Conservation (phyloP, 23 red algal genomes). For the Cyanidiococcus yangmingshanensis region DNA sequence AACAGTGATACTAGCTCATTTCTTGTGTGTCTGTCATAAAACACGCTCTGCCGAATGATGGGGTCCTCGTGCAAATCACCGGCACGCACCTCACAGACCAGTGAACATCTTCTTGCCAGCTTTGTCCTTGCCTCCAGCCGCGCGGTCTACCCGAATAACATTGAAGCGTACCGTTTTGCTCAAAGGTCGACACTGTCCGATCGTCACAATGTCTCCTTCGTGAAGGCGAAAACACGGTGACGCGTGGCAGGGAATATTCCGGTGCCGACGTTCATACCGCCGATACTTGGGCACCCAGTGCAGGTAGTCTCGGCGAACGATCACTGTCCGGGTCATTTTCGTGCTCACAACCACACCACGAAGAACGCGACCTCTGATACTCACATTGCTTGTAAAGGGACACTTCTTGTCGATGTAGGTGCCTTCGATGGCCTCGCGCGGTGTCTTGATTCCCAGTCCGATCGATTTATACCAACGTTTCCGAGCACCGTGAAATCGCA, state of each 20-base stretch:
- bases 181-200: slow-evolving; percentile 78
- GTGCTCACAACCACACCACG: slow-evolving; percentile 89
- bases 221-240: slow-evolving; percentile 86
- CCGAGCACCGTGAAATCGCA: slow-evolving; percentile 47
- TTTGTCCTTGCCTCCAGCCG: slow-evolving; percentile 38
- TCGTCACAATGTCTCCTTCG: slow-evolving; percentile 96
- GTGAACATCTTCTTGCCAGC: slow-evolving; percentile 95
- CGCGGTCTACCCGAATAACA: slow-evolving; percentile 79
- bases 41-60: no score
- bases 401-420: slow-evolving; percentile 99
- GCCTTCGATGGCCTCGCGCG: slow-evolving; percentile 85
- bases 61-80: no score
- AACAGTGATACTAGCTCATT: no score
- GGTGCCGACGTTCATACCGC: slow-evolving; percentile 96
- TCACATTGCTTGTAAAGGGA: slow-evolving; percentile 96
- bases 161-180: slow-evolving; percentile 98
- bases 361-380: slow-evolving; percentile 81
- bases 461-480: slow-evolving; percentile 93
- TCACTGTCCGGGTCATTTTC: slow-evolving; percentile 97
- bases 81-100: slow-evolving; percentile 69
- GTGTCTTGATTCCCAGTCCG: slow-evolving; percentile 98
- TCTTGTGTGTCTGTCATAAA: no score
- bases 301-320: slow-evolving; percentile 92
- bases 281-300: slow-evolving; percentile 97
- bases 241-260: slow-evolving; percentile 92